phyloP scores from a whole-genome alignment of 1,284 basidiomycete species.

The Ceratobasidium sp. region DNA sequence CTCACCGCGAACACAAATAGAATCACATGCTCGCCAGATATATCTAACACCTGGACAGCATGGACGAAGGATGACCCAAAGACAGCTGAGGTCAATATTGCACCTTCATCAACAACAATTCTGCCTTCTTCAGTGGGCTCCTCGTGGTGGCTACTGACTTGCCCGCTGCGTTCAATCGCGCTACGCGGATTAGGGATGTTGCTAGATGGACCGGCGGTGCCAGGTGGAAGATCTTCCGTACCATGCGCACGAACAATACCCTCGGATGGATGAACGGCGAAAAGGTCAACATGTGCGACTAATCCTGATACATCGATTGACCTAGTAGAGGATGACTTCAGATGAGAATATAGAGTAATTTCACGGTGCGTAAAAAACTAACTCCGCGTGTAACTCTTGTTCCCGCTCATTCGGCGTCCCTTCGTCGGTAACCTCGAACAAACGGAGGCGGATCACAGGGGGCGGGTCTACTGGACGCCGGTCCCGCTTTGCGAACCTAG shows the following conservation, averaged over 20 bases:
- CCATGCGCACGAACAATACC: not conserved
- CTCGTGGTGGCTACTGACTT: too few relatives aligned
- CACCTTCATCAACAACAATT: slow-evolving; percentile 55
- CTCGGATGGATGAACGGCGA: slow-evolving; percentile 59
- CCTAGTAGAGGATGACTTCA: slow-evolving; percentile 38
- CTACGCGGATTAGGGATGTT: not conserved
- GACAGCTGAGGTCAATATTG: slow-evolving; percentile 65
- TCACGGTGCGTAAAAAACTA: slow-evolving; percentile 47
- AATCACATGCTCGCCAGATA: slow-evolving; percentile 67
- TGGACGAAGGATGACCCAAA: slow-evolving; percentile 74
- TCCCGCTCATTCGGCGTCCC: slow-evolving; percentile 56
- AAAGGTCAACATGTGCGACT: slow-evolving; percentile 73
- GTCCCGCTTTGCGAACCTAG: slow-evolving; percentile 60
- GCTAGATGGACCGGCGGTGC: not conserved
- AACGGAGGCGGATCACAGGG: slow-evolving; percentile 65
- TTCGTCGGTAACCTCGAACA: slow-evolving; percentile 60
- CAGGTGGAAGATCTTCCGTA: not conserved
- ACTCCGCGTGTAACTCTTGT: slow-evolving; percentile 58
- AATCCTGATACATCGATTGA: slow-evolving; percentile 54
- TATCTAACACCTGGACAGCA: slow-evolving; percentile 59
- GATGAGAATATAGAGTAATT: slow-evolving; percentile 12
- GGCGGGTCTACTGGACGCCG: slow-evolving; percentile 71
- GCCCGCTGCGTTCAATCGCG: not conserved
- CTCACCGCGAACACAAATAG: slow-evolving; percentile 78
- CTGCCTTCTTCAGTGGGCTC: not conserved